phyloP scores from a whole-genome alignment of 75 land plant species.

The Pinus albicaulis region DNA sequence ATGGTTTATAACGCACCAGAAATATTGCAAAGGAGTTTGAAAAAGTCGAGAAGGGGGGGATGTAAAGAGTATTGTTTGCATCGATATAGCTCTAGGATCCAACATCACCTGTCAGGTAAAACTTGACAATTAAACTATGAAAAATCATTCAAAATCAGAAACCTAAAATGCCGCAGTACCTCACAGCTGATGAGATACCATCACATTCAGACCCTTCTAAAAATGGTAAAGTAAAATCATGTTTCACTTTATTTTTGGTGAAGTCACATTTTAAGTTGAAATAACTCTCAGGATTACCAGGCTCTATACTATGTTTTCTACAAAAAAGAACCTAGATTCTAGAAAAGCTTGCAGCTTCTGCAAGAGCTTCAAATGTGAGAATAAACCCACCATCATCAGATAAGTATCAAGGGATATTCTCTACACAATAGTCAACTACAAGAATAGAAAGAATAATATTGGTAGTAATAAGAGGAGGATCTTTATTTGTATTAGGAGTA shows the following conservation, averaged over 20 bases:
- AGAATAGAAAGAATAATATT: conserved; percentile 96
- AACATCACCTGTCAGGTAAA: too few relatives aligned
- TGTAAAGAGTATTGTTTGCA: too few relatives aligned
- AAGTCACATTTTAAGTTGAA: conserved; percentile 72
- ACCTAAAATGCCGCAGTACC: too few relatives aligned
- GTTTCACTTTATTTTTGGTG: conserved; percentile 71
- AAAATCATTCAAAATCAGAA: too few relatives aligned
- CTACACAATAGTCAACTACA: conserved; percentile 91
- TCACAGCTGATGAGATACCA: too few relatives aligned
- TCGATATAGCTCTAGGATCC: too few relatives aligned
- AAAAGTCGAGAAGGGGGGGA: too few relatives aligned
- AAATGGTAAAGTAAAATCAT: conserved; percentile 47
- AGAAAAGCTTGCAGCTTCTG: conserved; percentile 89
- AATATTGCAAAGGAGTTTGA: too few relatives aligned
- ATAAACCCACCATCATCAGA: conserved; percentile 96
- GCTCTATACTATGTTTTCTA: conserved; percentile 84
- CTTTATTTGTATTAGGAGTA: conserved; percentile 94
- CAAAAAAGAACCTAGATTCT: conserved; percentile 95
- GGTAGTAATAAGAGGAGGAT: conserved; percentile 94
- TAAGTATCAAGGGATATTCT: conserved; percentile 82
- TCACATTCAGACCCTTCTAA: too few relatives aligned
- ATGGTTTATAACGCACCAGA: too few relatives aligned
- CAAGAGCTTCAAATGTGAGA: conserved; percentile 87
- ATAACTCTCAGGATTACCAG: conserved; percentile 88
- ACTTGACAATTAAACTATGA: too few relatives aligned